A percentile compares a stretch with the other conserved stretches of the same genome.
Conservation (phyloP, 352 stramenopile species). For the Phytophthora pini region DNA sequence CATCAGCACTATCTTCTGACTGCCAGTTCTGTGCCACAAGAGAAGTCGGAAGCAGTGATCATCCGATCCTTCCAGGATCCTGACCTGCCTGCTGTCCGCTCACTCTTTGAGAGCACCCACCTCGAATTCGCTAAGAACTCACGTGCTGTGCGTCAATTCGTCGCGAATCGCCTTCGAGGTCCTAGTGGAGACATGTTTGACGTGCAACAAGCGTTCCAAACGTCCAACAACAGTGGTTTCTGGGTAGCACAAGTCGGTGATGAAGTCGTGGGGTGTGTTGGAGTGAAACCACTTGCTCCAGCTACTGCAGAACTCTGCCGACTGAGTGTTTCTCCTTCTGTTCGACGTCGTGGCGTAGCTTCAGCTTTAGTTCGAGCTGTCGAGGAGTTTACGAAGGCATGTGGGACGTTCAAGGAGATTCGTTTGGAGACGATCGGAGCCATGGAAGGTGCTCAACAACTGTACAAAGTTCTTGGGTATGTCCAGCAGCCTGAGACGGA, state of each 20-base stretch:
- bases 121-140: constrained; percentile 56
- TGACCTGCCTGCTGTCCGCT: constrained; percentile 52
- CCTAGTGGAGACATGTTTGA: constrained; percentile 63
- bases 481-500: constrained; percentile 36
- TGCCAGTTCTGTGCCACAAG: constrained; percentile 5
- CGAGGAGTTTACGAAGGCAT: constrained; percentile 43
- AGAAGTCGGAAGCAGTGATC: constrained; percentile 21
- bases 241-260: constrained; percentile 59
- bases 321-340: constrained; percentile 51
- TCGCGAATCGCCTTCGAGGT: constrained; percentile 56
- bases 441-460: constrained; percentile 60
- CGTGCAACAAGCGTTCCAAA: constrained; percentile 50
- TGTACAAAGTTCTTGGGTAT: constrained; percentile 61
- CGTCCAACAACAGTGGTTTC: constrained; percentile 44
- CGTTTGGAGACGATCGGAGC: constrained; percentile 67
- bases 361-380: constrained; percentile 50
- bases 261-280: constrained; percentile 64
- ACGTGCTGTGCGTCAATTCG: constrained; percentile 75
- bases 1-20: constrained; percentile 32
- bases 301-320: constrained; percentile 60
- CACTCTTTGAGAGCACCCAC: constrained; percentile 69
- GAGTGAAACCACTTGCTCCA: constrained; percentile 46
- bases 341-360: constrained; percentile 56
- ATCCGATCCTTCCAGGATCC: constrained; percentile 60
- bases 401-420: constrained; percentile 42